phyloP scores from a whole-genome alignment of 805 yeast species.

The Starmerella bombicola region DNA sequence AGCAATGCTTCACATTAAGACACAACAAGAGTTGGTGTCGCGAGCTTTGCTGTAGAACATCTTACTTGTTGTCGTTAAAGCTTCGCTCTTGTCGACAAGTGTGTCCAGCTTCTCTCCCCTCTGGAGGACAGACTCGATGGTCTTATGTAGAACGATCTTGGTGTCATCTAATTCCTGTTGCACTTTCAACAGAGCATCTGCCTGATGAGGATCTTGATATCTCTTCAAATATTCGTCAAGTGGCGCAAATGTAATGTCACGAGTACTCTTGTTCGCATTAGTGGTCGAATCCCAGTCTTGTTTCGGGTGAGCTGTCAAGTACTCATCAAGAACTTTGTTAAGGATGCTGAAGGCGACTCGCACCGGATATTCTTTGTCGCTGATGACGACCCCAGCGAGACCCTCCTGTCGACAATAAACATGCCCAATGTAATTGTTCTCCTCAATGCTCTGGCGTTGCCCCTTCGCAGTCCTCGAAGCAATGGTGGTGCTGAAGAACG shows the following conservation, averaged over 20 bases:
- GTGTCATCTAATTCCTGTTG: conserved; percentile 98
- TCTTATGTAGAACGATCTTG: conserved; percentile 87
- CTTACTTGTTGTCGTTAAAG: conserved; percentile 72
- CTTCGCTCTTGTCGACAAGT: conserved; percentile 89
- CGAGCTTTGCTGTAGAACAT: conserved; percentile 97
- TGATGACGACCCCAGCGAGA: conserved; percentile 75
- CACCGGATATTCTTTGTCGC: conserved; percentile 92
- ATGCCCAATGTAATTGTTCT: conserved; percentile 82
- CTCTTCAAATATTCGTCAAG: conserved; percentile 60
- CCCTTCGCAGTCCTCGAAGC: conserved; percentile 78
- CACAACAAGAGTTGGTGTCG: conserved; percentile 82
- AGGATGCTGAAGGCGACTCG: conserved; percentile 90
- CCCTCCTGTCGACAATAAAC: conserved; percentile 86
- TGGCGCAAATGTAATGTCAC: conserved; percentile 42
- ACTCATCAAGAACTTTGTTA: conserved; percentile 85
- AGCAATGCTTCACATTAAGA: conserved; percentile 5
- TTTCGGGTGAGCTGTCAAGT: conserved; percentile 58
- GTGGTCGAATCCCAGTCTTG: conserved; percentile 42
- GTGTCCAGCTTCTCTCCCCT: conserved; percentile 94
- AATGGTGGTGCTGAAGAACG: conserved; percentile 84
- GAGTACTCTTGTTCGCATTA: conserved; percentile 31
- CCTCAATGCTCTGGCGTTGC: conserved; percentile 89
- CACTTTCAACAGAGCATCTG: conserved; percentile 91
- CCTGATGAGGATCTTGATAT: conserved; percentile 94
- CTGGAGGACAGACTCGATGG: conserved; percentile 84